A percentile compares a stretch with the other conserved stretches of the same genome.
These are phyloP conservation scores for Elsinoe arachidis DNA, from an alignment of 2,329 filamentous ascomycete genomes.

Conservation along the genomic window DNA sequence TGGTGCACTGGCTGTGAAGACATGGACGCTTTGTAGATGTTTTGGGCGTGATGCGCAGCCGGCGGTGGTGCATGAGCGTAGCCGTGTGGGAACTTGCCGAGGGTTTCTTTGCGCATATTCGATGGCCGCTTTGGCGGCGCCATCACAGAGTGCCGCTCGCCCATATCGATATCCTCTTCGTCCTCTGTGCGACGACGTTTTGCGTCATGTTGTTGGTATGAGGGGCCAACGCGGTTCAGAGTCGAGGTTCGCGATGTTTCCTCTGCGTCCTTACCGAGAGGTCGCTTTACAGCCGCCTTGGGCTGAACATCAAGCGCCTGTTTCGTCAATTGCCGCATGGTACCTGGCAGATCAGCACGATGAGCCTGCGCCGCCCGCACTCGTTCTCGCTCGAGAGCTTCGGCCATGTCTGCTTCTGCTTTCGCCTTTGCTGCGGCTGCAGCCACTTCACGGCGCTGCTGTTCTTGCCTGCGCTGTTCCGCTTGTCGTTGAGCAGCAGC, in stretches of 20 bases:
- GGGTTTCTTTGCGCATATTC: conserved; percentile 57
- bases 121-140: conserved; percentile 80
- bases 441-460: conserved; percentile 49
- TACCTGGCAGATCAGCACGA: conserved; percentile 42
- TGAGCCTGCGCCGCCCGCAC: conserved; percentile 25
- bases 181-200: conserved; percentile 77
- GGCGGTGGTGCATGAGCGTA: conserved; percentile 52
- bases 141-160: conserved; percentile 59
- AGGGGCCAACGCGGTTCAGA: conserved; percentile 43
- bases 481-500: conserved; percentile 30
- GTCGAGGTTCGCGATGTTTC: conserved; percentile 47
- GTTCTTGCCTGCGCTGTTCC: conserved; percentile 24
- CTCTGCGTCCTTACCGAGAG: conserved; percentile 57
- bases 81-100: conserved; percentile 53
- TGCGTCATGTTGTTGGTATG: conserved; percentile 56
- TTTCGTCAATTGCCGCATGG: conserved; percentile 52
- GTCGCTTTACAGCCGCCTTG: conserved; percentile 63
- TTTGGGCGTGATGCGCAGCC: conserved; percentile 38
- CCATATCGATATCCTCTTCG: conserved; percentile 51
- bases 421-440: conserved; percentile 19
- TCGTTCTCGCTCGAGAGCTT: conserved; percentile 20
- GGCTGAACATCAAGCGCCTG: conserved; percentile 57
- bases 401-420: neutral
- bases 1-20: conserved; percentile 53
- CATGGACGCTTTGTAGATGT: conserved; percentile 57